A percentile compares a stretch with the other conserved stretches of the same genome.
Conservation (phyloP, 2,329 filamentous ascomycete genomes). For the Fusarium cicatricum region DNA sequence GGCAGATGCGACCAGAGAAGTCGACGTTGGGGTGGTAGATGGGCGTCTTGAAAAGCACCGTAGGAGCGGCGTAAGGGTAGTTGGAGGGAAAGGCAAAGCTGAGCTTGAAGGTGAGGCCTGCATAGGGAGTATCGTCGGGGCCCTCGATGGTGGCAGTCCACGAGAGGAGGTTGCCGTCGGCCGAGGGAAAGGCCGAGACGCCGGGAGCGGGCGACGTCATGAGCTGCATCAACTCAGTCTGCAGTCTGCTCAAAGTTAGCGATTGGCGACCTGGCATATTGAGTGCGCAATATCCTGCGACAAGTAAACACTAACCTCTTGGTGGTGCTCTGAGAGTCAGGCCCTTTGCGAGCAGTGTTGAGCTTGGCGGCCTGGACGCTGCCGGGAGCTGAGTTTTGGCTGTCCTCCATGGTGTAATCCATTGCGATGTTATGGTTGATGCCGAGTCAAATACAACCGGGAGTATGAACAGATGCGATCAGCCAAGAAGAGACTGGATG, state of each 20-base stretch:
- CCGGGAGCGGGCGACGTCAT: slow-evolving; percentile 96
- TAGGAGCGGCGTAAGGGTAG: slow-evolving; percentile 91
- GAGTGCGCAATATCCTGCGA: background rate
- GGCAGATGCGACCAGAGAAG: slow-evolving; percentile 94
- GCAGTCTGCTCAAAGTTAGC: slow-evolving; percentile 67
- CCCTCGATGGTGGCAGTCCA: slow-evolving; percentile 97
- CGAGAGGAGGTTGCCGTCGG: slow-evolving; percentile 86
- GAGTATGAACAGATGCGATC: slow-evolving; percentile 9
- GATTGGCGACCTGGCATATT: background rate
- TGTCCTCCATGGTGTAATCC: slow-evolving; percentile 61
- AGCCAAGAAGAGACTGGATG: slow-evolving; percentile 14
- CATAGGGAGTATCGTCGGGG: slow-evolving; percentile 90
- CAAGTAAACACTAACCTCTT: slow-evolving; percentile 67
- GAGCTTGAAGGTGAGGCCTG: slow-evolving; percentile 88
- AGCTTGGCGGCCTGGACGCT: slow-evolving; percentile 70
- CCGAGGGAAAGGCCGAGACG: slow-evolving; percentile 92
- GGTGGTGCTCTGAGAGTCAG: slow-evolving; percentile 77
- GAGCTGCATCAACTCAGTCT: slow-evolving; percentile 97
- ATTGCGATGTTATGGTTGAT: slow-evolving; percentile 40
- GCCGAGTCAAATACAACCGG: slow-evolving; percentile 3
- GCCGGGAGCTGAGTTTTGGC: slow-evolving; percentile 73
- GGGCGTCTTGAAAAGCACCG: slow-evolving; percentile 95
- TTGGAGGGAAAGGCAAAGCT: slow-evolving; percentile 89
- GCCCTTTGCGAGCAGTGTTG: slow-evolving; percentile 61
- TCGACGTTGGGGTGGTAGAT: slow-evolving; percentile 99